Conservation (phyloP, 2,329 filamentous ascomycete genomes). For the Cyphellophora europaea region DNA sequence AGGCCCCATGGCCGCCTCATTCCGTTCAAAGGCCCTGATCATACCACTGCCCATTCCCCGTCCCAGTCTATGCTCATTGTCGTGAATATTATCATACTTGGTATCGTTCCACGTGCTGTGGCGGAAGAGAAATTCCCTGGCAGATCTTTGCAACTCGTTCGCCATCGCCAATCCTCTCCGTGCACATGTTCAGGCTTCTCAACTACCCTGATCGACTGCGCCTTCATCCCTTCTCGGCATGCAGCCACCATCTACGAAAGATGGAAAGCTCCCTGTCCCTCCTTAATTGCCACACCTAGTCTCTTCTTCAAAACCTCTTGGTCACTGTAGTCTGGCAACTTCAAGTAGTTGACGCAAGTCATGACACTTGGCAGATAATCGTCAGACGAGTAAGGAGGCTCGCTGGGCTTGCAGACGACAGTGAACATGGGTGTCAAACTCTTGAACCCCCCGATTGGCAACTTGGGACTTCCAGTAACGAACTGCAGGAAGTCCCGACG, state of each 20-base stretch:
- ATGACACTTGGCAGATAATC: constrained; percentile 99
- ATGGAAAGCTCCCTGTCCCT: constrained; percentile 97
- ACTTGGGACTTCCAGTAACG: constrained; percentile 92
- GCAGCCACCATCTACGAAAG: constrained; percentile 61
- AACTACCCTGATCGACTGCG: neutral
- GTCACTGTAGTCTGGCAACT: constrained; percentile 85
- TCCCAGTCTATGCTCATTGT: constrained; percentile 15
- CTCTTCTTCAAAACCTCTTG: constrained; percentile 68
- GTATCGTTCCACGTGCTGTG: too few relatives aligned
- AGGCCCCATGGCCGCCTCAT: too few relatives aligned
- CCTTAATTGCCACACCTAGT: constrained; percentile 76
- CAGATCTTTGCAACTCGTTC: too few relatives aligned
- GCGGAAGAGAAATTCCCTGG: too few relatives aligned
- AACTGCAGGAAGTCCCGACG: constrained; percentile 95
- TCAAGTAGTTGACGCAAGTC: constrained; percentile 99
- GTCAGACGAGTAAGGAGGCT: constrained; percentile 84
- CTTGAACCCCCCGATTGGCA: constrained; percentile 97
- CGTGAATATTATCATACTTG: too few relatives aligned
- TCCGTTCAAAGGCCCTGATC: constrained; percentile 30
- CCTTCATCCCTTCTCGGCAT: neutral
- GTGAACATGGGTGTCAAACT: constrained; percentile 97
- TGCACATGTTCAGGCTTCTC: too few relatives aligned
- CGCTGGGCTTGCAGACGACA: constrained; percentile 97
- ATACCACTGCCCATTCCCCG: constrained; percentile 33
- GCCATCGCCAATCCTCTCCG: too few relatives aligned